Conservation (phyloP, 202 grass and related monocot species). For the Carex sylvatica region DNA sequence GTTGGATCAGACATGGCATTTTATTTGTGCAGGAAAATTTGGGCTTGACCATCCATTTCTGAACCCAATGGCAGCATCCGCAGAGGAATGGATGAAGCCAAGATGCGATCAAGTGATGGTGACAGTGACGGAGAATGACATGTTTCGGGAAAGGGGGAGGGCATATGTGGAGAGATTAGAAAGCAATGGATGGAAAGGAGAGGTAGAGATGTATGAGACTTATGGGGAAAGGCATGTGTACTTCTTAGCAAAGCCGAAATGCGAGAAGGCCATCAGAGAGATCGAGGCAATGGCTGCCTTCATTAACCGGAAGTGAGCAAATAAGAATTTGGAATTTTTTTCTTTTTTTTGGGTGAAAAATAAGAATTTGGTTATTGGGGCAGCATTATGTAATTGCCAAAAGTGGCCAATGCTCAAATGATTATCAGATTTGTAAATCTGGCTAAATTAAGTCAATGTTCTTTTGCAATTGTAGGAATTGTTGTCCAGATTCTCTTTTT, state of each 20-base stretch:
- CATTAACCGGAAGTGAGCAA: conserved; percentile 26
- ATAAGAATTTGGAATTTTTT: background rate
- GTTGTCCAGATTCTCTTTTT: background rate
- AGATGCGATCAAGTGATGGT: conserved; percentile 58
- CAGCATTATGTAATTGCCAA: background rate
- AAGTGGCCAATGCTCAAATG: background rate
- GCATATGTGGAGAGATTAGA: conserved; percentile 50
- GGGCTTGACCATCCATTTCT: conserved; percentile 49
- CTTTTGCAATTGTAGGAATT: background rate
- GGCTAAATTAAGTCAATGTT: background rate
- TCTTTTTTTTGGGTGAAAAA: background rate
- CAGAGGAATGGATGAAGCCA: conserved; percentile 44
- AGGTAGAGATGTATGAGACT: conserved; percentile 56
- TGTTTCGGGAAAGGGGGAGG: conserved; percentile 61
- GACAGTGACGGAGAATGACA: conserved; percentile 60
- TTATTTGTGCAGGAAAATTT: conserved; percentile 42
- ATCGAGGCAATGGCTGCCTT: conserved; percentile 50
- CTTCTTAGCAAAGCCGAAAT: conserved; percentile 53
- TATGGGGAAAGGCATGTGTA: conserved; percentile 60
- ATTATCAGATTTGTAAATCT: background rate
- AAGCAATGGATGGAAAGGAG: conserved; percentile 59
- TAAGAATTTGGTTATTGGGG: background rate
- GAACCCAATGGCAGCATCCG: conserved; percentile 40
- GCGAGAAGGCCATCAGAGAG: conserved; percentile 53
- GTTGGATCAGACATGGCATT: conserved; percentile 56